A percentile compares a stretch with the other conserved stretches of the same genome.
Evolutionary conservation across 495 filamentous ascomycete genomes (phyloP).

Genomic region (Pyronema domesticum): DNA sequence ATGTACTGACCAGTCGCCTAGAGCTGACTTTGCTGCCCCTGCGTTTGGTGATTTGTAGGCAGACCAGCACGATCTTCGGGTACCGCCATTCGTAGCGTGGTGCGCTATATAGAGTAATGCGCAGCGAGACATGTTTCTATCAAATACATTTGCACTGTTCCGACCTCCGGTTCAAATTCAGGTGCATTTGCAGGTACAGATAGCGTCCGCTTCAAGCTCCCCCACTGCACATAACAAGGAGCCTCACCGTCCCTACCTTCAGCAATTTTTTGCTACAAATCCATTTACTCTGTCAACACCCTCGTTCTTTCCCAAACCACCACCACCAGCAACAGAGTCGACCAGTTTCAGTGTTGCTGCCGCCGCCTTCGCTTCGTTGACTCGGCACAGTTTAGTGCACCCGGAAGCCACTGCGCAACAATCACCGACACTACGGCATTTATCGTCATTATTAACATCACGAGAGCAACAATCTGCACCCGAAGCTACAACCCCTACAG

Average conservation of each 20-base stretch:
- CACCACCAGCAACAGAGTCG: background rate
- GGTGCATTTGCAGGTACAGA: background rate
- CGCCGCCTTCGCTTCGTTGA: background rate
- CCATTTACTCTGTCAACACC: background rate
- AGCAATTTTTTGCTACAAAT: no score
- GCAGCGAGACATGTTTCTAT: background rate
- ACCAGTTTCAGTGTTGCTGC: background rate
- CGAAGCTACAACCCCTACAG: background rate
- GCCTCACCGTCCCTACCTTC: background rate
- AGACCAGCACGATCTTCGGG: background rate
- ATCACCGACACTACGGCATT: background rate
- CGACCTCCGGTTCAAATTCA: background rate
- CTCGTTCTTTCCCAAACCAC: background rate
- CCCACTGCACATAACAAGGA: background rate
- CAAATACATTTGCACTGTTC: slow-evolving; percentile 3
- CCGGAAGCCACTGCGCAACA: background rate
- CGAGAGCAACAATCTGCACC: background rate
- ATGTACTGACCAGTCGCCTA: no score
- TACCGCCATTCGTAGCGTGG: background rate
- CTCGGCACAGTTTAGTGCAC: background rate
- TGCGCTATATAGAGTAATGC: background rate
- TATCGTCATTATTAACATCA: background rate
- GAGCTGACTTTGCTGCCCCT: background rate
- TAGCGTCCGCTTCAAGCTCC: background rate
- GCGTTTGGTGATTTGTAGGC: background rate